Percentiles rank a stretch among this genome's conserved stretches.
Evolutionary conservation across 2,329 filamentous ascomycete species (phyloP).

Genomic region (Alternaria ethzedia): DNA sequence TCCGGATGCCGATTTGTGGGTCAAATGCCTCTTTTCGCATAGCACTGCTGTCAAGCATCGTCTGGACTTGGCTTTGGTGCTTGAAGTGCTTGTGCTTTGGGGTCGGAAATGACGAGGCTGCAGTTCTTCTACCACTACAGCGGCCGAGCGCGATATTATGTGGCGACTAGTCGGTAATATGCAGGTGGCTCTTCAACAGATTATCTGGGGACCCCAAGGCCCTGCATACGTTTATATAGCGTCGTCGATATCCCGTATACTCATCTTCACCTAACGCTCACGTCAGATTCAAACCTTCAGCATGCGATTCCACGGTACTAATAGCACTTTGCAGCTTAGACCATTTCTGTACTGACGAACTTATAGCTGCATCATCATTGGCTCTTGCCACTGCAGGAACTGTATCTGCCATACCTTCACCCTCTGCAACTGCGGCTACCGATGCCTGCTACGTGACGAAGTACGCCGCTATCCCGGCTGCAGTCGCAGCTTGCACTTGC

Average conservation of each 20-base stretch:
- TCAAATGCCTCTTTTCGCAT: neutral
- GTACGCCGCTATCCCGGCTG: conserved; percentile 33
- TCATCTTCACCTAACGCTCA: neutral
- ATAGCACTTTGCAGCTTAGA: neutral
- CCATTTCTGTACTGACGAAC: neutral
- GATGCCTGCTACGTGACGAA: conserved; percentile 29
- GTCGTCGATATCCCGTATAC: neutral
- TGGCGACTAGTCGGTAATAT: conserved; percentile 4
- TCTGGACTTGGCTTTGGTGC: conserved; percentile 28
- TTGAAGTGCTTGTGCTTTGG: conserved; percentile 20
- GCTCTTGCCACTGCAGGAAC: conserved; percentile 12
- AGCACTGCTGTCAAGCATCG: conserved; percentile 10
- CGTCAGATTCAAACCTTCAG: neutral
- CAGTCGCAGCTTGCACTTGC: conserved; percentile 50
- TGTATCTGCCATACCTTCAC: conserved; percentile 3
- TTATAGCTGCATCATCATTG: conserved; percentile 11
- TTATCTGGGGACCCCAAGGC: neutral
- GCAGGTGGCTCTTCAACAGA: neutral
- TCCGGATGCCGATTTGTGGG: neutral
- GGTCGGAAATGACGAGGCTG: conserved; percentile 1
- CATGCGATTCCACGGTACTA: neutral
- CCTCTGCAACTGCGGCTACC: neutral
- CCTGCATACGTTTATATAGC: neutral
- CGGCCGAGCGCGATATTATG: neutral
- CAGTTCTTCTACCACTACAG: neutral